These are phyloP conservation scores for Asclepias syriaca DNA, from an alignment of 257 asterid genomes.

Conservation along the genomic window DNA sequence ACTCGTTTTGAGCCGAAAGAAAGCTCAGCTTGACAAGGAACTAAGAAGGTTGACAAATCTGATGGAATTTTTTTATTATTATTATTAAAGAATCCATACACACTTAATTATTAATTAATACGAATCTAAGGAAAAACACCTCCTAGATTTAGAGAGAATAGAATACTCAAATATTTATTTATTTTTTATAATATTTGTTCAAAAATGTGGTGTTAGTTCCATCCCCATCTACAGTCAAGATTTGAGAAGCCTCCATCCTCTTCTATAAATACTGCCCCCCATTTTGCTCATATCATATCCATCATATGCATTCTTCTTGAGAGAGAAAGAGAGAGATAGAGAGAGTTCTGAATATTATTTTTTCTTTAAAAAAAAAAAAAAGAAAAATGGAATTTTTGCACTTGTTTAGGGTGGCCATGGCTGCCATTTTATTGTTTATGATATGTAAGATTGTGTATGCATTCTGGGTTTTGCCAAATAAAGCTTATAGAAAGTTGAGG, in stretches of 20 bases:
- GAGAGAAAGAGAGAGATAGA: not conserved
- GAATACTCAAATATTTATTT: not conserved
- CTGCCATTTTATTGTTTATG: constrained; percentile 21
- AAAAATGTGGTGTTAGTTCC: not conserved
- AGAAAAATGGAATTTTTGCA: constrained; percentile 23
- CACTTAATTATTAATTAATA: not conserved
- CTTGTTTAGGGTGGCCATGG: constrained; percentile 15
- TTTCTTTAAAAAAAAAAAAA: not conserved
- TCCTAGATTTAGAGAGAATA: not conserved
- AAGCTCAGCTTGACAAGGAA: constrained; percentile 3
- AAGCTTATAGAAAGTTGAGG: constrained; percentile 38
- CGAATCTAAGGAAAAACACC: not conserved
- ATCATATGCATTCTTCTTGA: not conserved
- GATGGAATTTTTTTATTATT: not conserved
- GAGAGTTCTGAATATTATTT: not conserved
- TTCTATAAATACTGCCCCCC: constrained; percentile 17
- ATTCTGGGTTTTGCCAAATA: constrained; percentile 58
- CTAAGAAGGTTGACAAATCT: constrained; percentile 9
- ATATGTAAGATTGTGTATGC: constrained; percentile 29
- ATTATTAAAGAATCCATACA: not conserved
- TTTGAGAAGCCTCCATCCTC: constrained; percentile 4
- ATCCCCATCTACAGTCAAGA: not conserved
- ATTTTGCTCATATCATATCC: not conserved
- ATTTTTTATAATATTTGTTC: not conserved
- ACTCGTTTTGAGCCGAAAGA: constrained; percentile 14